Percentiles rank a stretch among this genome's conserved stretches.
These are phyloP conservation scores for Trypanosoma congolense DNA, from an alignment of 208 protist genomes.

Conservation along the genomic window DNA sequence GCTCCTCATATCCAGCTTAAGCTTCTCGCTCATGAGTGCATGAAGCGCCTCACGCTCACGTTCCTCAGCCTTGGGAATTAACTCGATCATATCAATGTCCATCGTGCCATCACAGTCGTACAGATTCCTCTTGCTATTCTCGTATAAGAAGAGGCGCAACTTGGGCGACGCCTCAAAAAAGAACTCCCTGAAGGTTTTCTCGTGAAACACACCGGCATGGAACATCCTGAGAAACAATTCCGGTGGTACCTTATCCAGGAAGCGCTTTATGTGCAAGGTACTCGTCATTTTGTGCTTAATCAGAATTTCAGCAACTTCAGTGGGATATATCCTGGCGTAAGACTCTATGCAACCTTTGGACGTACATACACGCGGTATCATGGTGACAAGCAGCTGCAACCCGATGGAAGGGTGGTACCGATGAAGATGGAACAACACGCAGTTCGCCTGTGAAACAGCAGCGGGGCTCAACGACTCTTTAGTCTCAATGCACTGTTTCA, in stretches of 20 bases:
- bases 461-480: neutral
- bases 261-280: neutral
- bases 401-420: slow-evolving; percentile 11
- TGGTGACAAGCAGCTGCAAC: slow-evolving; percentile 1
- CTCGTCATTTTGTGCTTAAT: slow-evolving; percentile 7
- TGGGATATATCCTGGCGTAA: slow-evolving; percentile 10
- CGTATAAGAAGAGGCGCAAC: slow-evolving; percentile 2
- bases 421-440: neutral
- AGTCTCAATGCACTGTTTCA: neutral
- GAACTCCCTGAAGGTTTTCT: neutral
- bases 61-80: slow-evolving; percentile 4
- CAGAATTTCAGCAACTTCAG: slow-evolving; percentile 10
- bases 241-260: slow-evolving; percentile 4
- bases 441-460: neutral
- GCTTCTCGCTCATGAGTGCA: slow-evolving; percentile 4
- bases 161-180: slow-evolving; percentile 2
- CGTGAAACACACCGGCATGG: neutral
- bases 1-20: neutral
- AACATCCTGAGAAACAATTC: slow-evolving; percentile 7
- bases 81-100: neutral
- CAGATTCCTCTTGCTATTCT: neutral
- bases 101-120: slow-evolving; percentile 3
- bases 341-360: neutral
- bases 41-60: slow-evolving; percentile 15
- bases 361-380: neutral